Conservation (phyloP, 108 stramenopile genomes). For the Nannochloropsis oceanica region DNA sequence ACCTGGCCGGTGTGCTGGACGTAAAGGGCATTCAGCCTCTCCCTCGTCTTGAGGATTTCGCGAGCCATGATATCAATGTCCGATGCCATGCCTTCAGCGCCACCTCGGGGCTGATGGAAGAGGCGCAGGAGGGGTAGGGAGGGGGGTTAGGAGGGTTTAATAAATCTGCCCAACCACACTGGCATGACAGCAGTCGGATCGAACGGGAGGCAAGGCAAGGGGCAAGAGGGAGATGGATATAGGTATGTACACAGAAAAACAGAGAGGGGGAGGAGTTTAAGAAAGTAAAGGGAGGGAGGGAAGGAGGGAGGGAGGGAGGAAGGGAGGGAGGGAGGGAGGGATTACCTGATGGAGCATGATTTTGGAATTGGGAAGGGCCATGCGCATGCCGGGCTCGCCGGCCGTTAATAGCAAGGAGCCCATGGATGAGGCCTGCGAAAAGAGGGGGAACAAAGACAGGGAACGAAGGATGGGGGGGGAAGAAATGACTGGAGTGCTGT, state of each 20-base stretch:
- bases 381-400: conserved; percentile 31
- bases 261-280: not conserved
- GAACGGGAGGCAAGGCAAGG: not conserved
- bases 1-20: conserved; percentile 64
- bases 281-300: not conserved
- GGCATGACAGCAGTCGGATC: not conserved
- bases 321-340: not conserved
- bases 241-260: not conserved
- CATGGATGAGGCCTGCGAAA: conserved; percentile 61
- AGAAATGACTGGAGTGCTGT: too few relatives aligned
- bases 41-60: conserved; percentile 11
- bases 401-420: conserved; percentile 68
- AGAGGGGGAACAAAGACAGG: not conserved
- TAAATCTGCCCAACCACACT: too few relatives aligned
- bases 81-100: conserved; percentile 80
- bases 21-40: conserved; percentile 58
- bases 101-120: conserved; percentile 54
- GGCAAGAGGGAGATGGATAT: not conserved
- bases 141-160: not conserved
- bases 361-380: conserved; percentile 51
- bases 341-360: conserved; percentile 66
- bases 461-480: too few relatives aligned
- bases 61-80: conserved; percentile 73
- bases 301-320: not conserved
- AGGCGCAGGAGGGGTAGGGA: not conserved